Base-by-base conservation (phyloP, 2,329 filamentous ascomycete genomes). In the Myriangium duriaei region DNA sequence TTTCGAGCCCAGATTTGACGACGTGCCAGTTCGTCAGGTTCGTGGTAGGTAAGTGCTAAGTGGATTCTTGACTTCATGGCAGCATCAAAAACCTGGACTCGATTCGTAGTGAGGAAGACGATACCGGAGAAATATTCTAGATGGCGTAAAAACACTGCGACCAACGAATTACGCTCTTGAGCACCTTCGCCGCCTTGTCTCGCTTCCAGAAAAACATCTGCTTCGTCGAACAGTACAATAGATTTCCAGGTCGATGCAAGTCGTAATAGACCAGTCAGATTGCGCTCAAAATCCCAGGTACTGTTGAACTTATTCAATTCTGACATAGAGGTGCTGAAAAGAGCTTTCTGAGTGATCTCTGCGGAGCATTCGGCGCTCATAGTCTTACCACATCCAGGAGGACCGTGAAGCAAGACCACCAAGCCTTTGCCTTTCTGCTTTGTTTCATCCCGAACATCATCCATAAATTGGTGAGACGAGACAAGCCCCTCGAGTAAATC, bases 41-140 rank as follows among this genome's bases (percentile, higher is more conserved):
- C 21, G n/a, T 26, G 21, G 40, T 60, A 61, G 34, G 51, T 44
- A 3, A 59, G 35, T n/a, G 42, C 48, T 5, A 59, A 39, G 44
- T 60, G 51, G 12, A 60, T 56, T 9, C 54, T 46, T 12, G 51
- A 56, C 2, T 54, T 43, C 41, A 61, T 54, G 12, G 52, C 55
- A 17, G 56, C 50, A 41, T 63, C 58, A 44, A 63, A 56, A 11
- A 51, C 41, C 5, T 50, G 47, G 10, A 54, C 47, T 7, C 55
- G 52, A 37, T 62, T 63, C 2, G 55, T 58, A 3, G 58, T 64
- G 5, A 63, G 47, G 41, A 62, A 56, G 12, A 63, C 48, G 11
- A 62, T 52, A 15, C 60, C 60, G 19, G 51, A 26, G 40, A 57
- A 61, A 44, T 61, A 61, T 32, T 62, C 58, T 1, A 62, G 50